Evolutionary conservation across 768 basidiomycete species (phyloP).

Genomic region (Tricholoma hemisulphureum): DNA sequence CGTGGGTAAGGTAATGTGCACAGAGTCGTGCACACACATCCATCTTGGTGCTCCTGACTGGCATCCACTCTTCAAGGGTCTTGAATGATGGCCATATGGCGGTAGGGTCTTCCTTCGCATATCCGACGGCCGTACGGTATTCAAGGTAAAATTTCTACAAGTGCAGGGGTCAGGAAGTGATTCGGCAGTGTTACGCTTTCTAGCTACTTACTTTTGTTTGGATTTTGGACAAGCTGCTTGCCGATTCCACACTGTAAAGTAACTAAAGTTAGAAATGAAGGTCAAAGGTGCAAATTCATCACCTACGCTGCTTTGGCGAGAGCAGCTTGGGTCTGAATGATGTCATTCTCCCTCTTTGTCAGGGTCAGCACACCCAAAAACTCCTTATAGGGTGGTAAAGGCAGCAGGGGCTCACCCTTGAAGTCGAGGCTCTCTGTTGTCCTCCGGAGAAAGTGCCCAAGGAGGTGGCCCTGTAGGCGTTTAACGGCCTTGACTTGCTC

Average conservation of each 20-base stretch:
- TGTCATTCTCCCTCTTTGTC: background rate
- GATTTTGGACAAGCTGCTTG: background rate
- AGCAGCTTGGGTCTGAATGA: background rate
- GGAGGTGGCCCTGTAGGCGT: constrained; percentile 6
- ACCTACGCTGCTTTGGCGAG: constrained; percentile 6
- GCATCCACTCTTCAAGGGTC: constrained; percentile 7
- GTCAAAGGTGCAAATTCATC: background rate
- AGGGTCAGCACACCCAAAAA: constrained; percentile 4
- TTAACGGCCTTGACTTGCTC: background rate
- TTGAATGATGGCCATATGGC: constrained; percentile 3
- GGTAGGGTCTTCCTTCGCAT: constrained; percentile 5
- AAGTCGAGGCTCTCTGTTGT: constrained; percentile 2
- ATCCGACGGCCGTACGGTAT: constrained; percentile 7
- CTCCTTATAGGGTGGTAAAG: constrained; percentile 5
- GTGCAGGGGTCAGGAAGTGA: too few relatives aligned
- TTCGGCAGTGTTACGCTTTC: background rate
- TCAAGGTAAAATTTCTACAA: constrained; percentile 11
- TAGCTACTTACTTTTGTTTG: background rate
- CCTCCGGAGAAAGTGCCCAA: constrained; percentile 8
- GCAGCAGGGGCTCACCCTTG: background rate
- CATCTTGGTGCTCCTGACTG: constrained; percentile 11
- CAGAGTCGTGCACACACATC: constrained; percentile 3
- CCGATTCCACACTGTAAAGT: background rate
- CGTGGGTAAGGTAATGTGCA: background rate
- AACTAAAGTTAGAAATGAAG: background rate